Evolutionary conservation across 306 rosid genomes (phyloP), one percentile per base, ranked within the genome.

Genomic region (Prunus salicina): DNA sequence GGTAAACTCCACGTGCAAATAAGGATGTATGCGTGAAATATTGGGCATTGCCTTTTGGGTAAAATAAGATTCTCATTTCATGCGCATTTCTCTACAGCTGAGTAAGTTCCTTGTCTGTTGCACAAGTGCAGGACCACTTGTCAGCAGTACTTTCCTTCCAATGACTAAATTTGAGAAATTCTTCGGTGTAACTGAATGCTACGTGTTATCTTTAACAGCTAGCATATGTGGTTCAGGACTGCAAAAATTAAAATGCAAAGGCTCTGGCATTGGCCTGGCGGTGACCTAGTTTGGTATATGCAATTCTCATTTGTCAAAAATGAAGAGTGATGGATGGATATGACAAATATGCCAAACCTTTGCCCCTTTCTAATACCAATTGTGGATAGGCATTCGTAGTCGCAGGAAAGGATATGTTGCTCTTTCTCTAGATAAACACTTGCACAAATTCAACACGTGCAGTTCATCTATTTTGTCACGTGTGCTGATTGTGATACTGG

Each of bases 311-410:
- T 60, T 61, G 56, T 41, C 57, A 58, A 73, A 61, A 61, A 16
- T 27, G 10, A 61, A 13, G 3, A 12, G 65, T 2, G 22, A 14
- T 49, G 10, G 76, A 60, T 61, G 69, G 77, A 61, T 18, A 73
- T 3, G 77, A 25, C 55, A 58, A 60, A 43, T 18, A 28, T 34
- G 77, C 69, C 77, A 61, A 60, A 64, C 66, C 14, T 27, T 73
- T 73, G 77, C 77, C 69, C 1, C 19, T 73, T 61, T 49, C 12
- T 6, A 27, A 62, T 18, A 25, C 3, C 69, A 46, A 46, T 45
- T 25, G n/a, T 60, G 69, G 77, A 24, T 45, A 73, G 68, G 69
- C 69, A 60, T 3, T 19, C 68, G 12, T 27, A 73, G 30, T 46
- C 2, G 2, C 9, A n/a, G 3, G 47, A 61, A 73, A 73, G 77